Conservation (phyloP, 2,329 filamentous ascomycete species). For the Calonectria pseudoturangicola region DNA sequence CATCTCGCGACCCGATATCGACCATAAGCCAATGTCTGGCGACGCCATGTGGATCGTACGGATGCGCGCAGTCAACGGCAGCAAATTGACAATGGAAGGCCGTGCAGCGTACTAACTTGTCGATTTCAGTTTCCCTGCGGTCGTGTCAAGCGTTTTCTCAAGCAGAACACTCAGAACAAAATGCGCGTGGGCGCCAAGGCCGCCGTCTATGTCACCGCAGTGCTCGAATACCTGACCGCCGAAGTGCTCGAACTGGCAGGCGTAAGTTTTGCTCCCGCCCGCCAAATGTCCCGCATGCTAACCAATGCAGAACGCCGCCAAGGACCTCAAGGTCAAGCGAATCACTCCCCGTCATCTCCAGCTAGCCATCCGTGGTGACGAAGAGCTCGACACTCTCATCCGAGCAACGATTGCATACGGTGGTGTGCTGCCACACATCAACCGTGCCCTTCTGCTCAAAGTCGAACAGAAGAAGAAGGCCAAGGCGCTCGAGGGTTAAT, state of each 20-base stretch:
- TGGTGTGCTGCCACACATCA: constrained; percentile 99
- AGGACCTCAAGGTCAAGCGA: constrained; percentile 99
- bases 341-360: constrained; percentile 98
- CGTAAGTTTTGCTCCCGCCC: constrained; percentile 69
- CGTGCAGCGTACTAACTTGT: constrained; percentile 48
- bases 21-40: constrained; percentile 35
- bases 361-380: constrained; percentile 97
- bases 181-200: constrained; percentile 99
- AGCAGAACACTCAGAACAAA: constrained; percentile 99
- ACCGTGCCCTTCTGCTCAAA: constrained; percentile 95
- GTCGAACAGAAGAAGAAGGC: constrained; percentile 98
- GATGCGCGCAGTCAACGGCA: constrained; percentile 23
- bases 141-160: constrained; percentile 99
- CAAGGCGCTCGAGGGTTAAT: constrained; percentile 68
- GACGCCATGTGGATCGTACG: constrained; percentile 27
- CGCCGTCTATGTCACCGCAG: constrained; percentile 97
- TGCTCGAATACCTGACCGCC: constrained; percentile 97
- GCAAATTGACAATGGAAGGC: background rate
- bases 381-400: constrained; percentile 98
- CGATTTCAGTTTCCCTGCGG: constrained; percentile 91
- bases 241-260: constrained; percentile 98
- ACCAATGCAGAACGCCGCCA: constrained; percentile 87
- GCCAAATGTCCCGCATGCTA: constrained; percentile 41
- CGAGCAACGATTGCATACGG: constrained; percentile 98
- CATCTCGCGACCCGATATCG: constrained; percentile 38